Evolutionary conservation across 208 protist genomes (phyloP).

Genomic region (Crithidia acanthocephali): DNA sequence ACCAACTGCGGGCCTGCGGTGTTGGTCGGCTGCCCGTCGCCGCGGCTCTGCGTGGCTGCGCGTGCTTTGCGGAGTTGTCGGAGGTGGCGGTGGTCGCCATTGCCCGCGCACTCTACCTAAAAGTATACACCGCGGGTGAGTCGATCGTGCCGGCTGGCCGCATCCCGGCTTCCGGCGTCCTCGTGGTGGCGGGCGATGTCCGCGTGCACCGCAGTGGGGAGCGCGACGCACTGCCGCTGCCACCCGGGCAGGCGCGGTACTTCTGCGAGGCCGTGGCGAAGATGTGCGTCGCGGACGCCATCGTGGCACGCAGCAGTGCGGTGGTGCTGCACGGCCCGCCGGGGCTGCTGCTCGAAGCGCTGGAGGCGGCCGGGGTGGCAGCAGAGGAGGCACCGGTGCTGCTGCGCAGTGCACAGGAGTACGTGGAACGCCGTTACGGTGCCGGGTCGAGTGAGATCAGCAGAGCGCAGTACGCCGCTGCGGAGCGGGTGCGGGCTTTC

Average conservation of each 20-base stretch:
- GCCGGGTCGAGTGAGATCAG: constrained; percentile 19
- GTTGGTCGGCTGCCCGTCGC: constrained; percentile 14
- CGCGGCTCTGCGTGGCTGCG: constrained; percentile 36
- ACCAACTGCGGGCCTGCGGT: constrained; percentile 20
- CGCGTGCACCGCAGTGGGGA: constrained; percentile 16
- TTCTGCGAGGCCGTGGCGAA: constrained; percentile 60
- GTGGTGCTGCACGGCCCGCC: constrained; percentile 48
- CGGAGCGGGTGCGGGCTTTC: constrained; percentile 35
- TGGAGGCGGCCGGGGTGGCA: constrained; percentile 18
- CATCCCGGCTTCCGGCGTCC: constrained; percentile 26
- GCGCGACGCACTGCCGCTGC: neutral
- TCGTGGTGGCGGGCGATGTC: constrained; percentile 40
- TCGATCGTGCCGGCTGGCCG: constrained; percentile 33
- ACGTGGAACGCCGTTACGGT: constrained; percentile 42
- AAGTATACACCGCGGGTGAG: constrained; percentile 47
- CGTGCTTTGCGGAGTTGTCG: constrained; percentile 46
- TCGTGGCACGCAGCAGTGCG: constrained; percentile 43
- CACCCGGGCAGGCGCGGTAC: constrained; percentile 40
- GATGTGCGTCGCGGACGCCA: constrained; percentile 27
- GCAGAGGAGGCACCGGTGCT: constrained; percentile 31
- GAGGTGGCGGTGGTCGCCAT: constrained; percentile 36
- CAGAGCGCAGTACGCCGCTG: constrained; percentile 46
- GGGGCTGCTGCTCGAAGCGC: constrained; percentile 36
- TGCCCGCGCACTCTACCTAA: constrained; percentile 34
- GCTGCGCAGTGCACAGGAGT: constrained; percentile 34